phyloP scores from a whole-genome alignment of 352 stramenopile species.

The Phytopythium mirpurense region DNA sequence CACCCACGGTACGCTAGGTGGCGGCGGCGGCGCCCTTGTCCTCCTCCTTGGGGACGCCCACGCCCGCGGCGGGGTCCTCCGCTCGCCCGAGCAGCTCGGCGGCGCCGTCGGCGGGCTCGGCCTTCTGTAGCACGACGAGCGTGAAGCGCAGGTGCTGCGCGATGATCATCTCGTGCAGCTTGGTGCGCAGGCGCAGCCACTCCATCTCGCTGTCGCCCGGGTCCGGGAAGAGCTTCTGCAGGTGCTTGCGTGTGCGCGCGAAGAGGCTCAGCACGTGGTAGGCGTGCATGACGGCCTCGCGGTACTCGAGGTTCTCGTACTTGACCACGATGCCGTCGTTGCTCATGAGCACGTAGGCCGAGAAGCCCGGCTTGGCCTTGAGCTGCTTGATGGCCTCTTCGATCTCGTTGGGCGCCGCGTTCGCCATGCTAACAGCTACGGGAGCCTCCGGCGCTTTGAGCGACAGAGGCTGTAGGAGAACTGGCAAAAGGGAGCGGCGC shows the following conservation, averaged over 20 bases:
- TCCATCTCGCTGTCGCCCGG: constrained; percentile 86
- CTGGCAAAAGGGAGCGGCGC: too few relatives aligned
- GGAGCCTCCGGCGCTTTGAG: too few relatives aligned
- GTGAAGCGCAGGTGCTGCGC: constrained; percentile 86
- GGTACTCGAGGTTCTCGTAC: constrained; percentile 90
- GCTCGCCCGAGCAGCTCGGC: background rate
- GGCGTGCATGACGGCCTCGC: constrained; percentile 88
- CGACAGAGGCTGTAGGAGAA: too few relatives aligned
- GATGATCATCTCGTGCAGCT: constrained; percentile 92
- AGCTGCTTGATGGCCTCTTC: constrained; percentile 91
- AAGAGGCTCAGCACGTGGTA: constrained; percentile 90
- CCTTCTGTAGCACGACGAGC: constrained; percentile 81
- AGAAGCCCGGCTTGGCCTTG: constrained; percentile 88
- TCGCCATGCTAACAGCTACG: constrained; percentile 34
- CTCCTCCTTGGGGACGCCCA: constrained; percentile 3
- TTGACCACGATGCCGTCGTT: constrained; percentile 93
- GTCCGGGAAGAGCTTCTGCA: constrained; percentile 84
- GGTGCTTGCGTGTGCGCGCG: constrained; percentile 75
- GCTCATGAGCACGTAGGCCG: constrained; percentile 90
- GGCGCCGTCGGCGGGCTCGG: constrained; percentile 24
- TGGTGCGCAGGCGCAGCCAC: constrained; percentile 86
- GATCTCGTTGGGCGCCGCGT: constrained; percentile 85
- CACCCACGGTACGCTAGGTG: background rate
- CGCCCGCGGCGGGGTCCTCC: constrained; percentile 1
- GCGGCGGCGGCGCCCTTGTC: constrained; percentile 3